phyloP scores from a whole-genome alignment of 2,329 filamentous ascomycete genomes.

The Exophiala sideris region DNA sequence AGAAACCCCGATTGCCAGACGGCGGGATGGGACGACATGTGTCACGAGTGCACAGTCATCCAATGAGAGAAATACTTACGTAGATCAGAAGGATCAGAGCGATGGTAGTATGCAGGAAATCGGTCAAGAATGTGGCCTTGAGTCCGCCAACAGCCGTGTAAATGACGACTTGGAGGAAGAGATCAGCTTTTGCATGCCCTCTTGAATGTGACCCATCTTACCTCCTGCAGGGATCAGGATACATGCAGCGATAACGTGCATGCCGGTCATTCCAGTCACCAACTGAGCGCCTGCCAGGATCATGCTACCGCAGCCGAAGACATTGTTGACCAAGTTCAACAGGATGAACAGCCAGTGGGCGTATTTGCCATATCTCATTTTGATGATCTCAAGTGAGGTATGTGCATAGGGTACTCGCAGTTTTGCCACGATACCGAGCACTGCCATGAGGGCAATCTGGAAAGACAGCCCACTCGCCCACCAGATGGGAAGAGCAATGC shows the following conservation, averaged over 20 bases:
- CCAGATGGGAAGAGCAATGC: slow-evolving; percentile 38
- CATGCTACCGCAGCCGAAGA: slow-evolving; percentile 47
- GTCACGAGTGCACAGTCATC: background rate
- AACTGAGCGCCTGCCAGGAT: slow-evolving; percentile 45
- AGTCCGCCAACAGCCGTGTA: slow-evolving; percentile 49
- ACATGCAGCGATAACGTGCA: slow-evolving; percentile 48
- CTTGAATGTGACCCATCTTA: slow-evolving; percentile 21
- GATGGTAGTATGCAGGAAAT: slow-evolving; percentile 49
- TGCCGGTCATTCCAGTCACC: slow-evolving; percentile 47
- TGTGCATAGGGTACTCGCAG: slow-evolving; percentile 51
- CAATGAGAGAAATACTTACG: background rate
- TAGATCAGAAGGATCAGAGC: slow-evolving; percentile 49
- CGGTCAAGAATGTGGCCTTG: slow-evolving; percentile 50
- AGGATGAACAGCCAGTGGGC: slow-evolving; percentile 42
- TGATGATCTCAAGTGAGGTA: slow-evolving; percentile 50
- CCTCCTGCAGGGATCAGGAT: slow-evolving; percentile 47
- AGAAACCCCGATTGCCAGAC: background rate
- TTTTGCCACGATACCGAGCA: slow-evolving; percentile 49
- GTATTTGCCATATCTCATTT: slow-evolving; percentile 45
- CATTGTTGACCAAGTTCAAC: slow-evolving; percentile 40
- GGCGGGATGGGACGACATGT: background rate
- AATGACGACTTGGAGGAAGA: slow-evolving; percentile 8
- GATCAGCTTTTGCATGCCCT: background rate
- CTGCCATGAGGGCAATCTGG: slow-evolving; percentile 51
- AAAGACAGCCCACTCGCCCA: slow-evolving; percentile 43